These are phyloP conservation scores for Fusarium liriodendri DNA, from an alignment of 2,329 filamentous ascomycete species.

Conservation along the genomic window DNA sequence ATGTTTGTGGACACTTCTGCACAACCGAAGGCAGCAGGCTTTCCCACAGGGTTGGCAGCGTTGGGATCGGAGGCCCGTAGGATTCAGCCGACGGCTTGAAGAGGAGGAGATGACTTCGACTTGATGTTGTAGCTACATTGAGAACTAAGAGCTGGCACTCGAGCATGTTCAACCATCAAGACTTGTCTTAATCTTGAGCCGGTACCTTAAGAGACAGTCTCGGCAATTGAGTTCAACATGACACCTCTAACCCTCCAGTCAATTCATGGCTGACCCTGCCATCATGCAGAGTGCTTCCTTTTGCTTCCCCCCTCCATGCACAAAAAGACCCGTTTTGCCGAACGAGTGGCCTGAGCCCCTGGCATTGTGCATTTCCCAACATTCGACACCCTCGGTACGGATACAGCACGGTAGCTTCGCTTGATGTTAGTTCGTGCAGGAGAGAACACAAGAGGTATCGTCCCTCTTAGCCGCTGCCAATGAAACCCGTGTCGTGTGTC, in stretches of 20 bases:
- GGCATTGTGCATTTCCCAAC: slow-evolving; percentile 26
- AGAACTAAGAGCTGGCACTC: background rate
- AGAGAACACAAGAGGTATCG: slow-evolving; percentile 17
- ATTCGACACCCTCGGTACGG: slow-evolving; percentile 15
- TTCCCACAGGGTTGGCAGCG: slow-evolving; percentile 23
- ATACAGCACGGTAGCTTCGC: slow-evolving; percentile 2
- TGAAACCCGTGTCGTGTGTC: slow-evolving; percentile 4
- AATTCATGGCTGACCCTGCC: slow-evolving; percentile 13
- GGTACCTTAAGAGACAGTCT: background rate
- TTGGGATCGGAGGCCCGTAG: background rate
- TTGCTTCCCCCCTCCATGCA: background rate
- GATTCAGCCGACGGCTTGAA: background rate
- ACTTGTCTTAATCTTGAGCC: background rate
- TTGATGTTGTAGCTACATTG: background rate
- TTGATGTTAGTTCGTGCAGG: slow-evolving; percentile 27
- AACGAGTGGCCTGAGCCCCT: slow-evolving; percentile 43
- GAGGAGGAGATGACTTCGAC: slow-evolving; percentile 8
- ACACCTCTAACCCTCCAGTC: slow-evolving; percentile 13
- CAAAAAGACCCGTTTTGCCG: slow-evolving; percentile 20
- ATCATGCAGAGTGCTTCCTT: slow-evolving; percentile 6
- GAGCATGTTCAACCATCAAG: background rate
- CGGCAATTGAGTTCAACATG: slow-evolving; percentile 4
- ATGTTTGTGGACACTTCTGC: slow-evolving; percentile 32
- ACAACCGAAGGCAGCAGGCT: slow-evolving; percentile 20
- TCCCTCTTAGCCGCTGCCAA: slow-evolving; percentile 21